Base-by-base conservation (phyloP, 805 yeast species). In the Pichia californica region DNA sequence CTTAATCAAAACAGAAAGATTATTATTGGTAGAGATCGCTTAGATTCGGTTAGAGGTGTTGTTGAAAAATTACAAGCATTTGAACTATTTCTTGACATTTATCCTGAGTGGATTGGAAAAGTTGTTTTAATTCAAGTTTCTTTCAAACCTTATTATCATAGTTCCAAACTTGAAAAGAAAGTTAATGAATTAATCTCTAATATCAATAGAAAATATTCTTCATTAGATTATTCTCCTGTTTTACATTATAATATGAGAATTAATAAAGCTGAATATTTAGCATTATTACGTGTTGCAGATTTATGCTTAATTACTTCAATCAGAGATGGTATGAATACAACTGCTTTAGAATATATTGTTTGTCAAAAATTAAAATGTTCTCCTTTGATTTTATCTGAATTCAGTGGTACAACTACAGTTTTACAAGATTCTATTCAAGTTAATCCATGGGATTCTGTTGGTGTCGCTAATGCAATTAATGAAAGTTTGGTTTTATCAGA, bases 381-480 rank as follows among this genome's bases (percentile, higher is more conserved):
- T 3, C 96, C 98, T 0, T 71, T 94, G 56, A 79, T 93, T 31
- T 67, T 93, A 36, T 85, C 96, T 19, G 99, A 93, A 66, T 93
- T 93, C 59, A 84, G 95, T 44, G 99, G 99, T 36, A 81, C 94
- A 3, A 77, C 88, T 0, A 68, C 84, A 2, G 83, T 83, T 3
- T 62, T 84, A 43, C 72, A 70, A 43, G 86, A 82, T 48, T 86
- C 96, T 0, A 72, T 86, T 40, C 76, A 83, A 50, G 93, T 93
- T 29, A 93, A 93, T 54, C 99, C 99, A 7, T 93, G 97, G 96
- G 98, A 93, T 65, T 74, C 94, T 0, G 91, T 87, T 21, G 95
- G 95, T 2, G 91, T 91, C 30, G 91, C 99, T 1, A 83, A 79
- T 54, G 75, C 88, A 7, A 83, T 94, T 44, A 71, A 88, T 59